These are phyloP conservation scores for Guillardia theta DNA, from an alignment of 78 protist species.

Conservation along the genomic window DNA sequence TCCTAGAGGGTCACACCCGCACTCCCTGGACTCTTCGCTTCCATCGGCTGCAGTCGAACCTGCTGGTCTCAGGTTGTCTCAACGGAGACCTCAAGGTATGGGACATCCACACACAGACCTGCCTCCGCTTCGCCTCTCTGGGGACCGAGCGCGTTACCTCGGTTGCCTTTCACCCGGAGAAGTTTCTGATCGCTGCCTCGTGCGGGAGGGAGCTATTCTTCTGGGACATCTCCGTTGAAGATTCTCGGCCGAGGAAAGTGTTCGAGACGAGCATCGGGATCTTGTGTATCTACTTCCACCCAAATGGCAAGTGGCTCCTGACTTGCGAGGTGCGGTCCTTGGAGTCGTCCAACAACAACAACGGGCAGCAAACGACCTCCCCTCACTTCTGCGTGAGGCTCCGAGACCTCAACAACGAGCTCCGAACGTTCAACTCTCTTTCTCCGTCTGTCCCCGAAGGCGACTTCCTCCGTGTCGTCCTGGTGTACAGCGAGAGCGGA, in stretches of 20 bases:
- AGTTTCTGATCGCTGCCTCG: not conserved
- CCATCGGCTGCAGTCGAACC: not conserved
- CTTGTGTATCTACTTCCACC: constrained; percentile 10
- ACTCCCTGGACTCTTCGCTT: not conserved
- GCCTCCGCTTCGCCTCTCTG: not conserved
- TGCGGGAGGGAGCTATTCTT: not conserved
- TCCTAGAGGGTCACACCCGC: not conserved
- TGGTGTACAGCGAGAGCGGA: constrained; percentile 7
- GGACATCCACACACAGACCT: not conserved
- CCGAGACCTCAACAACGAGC: not conserved
- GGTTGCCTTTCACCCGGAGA: not conserved
- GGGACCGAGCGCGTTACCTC: not conserved
- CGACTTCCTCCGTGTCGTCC: not conserved
- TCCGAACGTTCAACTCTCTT: not conserved
- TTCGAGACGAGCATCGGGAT: not conserved
- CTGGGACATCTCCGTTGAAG: not conserved
- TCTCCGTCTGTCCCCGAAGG: not conserved
- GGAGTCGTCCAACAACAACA: not conserved
- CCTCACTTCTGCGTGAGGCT: constrained; percentile 29
- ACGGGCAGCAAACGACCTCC: not conserved
- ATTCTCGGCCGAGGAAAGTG: not conserved
- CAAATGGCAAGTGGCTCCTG: not conserved
- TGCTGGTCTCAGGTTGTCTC: not conserved
- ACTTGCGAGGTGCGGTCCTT: not conserved
- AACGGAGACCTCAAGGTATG: not conserved